Evolutionary conservation across 305 asterid species (phyloP).

Genomic region (Plantago lanceolata): DNA sequence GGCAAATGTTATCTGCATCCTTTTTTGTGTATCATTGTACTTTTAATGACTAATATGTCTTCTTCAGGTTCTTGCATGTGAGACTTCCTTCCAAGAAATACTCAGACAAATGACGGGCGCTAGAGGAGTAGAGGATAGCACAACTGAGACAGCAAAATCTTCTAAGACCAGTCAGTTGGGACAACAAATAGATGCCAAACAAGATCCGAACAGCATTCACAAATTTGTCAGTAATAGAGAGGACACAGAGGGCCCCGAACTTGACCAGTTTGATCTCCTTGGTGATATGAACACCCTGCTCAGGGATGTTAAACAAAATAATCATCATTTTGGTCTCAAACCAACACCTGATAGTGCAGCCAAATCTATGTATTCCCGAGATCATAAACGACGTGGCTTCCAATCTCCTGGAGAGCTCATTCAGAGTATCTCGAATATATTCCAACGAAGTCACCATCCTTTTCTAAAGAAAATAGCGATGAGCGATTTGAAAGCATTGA

Average conservation of each 20-base stretch:
- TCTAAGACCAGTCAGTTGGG: conserved; percentile 31
- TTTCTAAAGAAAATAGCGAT: conserved; percentile 72
- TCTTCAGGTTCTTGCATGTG: conserved; percentile 87
- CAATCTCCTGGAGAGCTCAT: conserved; percentile 74
- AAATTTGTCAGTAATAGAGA: conserved; percentile 37
- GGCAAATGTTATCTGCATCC: conserved; percentile 16
- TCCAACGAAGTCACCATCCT: conserved; percentile 75
- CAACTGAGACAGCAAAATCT: conserved; percentile 31
- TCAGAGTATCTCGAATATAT: conserved; percentile 63
- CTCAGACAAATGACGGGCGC: conserved; percentile 81
- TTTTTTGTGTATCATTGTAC: conserved; percentile 13
- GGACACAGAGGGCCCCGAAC: conserved; percentile 45
- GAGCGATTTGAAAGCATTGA: conserved; percentile 60
- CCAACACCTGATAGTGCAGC: conserved; percentile 41
- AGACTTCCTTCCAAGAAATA: conserved; percentile 85
- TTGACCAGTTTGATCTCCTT: conserved; percentile 70
- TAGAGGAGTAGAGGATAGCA: conserved; percentile 35
- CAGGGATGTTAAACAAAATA: conserved; percentile 65
- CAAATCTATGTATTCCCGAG: conserved; percentile 37
- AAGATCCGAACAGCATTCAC: conserved; percentile 29
- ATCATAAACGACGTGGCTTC: conserved; percentile 44
- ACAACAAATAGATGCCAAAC: conserved; percentile 33
- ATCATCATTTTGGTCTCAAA: conserved; percentile 36
- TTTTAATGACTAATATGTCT: conserved; percentile 25
- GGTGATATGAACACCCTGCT: conserved; percentile 67